Conservation (phyloP, 176 grass and related monocot genomes). For the Oryza coarctata region DNA sequence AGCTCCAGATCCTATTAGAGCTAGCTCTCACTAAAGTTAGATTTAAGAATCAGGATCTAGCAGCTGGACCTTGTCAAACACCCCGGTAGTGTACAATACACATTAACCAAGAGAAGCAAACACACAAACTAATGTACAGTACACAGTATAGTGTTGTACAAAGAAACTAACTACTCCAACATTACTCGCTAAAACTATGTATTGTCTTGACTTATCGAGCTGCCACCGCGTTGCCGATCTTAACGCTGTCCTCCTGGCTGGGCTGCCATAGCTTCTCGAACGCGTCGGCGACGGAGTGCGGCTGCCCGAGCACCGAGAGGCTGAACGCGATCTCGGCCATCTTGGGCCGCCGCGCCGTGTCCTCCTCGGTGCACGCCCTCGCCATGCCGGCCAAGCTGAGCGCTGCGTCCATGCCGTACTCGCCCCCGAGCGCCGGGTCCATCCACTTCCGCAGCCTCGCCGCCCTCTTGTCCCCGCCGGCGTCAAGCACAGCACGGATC, state of each 20-base stretch:
- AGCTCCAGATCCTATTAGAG: too few species aligned
- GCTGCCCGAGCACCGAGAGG: slow-evolving; percentile 51
- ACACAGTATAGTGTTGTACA: not conserved
- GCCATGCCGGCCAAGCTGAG: slow-evolving; percentile 54
- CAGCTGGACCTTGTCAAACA: too few species aligned
- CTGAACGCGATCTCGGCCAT: slow-evolving; percentile 62
- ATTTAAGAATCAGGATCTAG: too few species aligned
- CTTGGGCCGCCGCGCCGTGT: slow-evolving; percentile 43
- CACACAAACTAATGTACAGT: not conserved
- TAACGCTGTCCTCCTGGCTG: slow-evolving; percentile 49
- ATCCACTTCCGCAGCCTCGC: slow-evolving; percentile 56
- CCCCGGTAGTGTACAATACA: not conserved
- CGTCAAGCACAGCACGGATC: slow-evolving; percentile 46
- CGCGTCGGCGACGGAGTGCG: slow-evolving; percentile 24
- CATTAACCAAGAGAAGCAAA: not conserved
- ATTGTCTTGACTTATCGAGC: slow-evolving; percentile 12
- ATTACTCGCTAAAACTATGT: not conserved
- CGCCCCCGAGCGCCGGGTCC: slow-evolving; percentile 48
- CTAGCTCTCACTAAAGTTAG: too few species aligned
- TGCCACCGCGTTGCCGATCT: slow-evolving; percentile 35
- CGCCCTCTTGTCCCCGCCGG: slow-evolving; percentile 37
- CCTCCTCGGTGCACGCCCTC: slow-evolving; percentile 61
- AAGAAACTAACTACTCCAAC: too few species aligned
- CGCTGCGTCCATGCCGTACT: slow-evolving; percentile 42
- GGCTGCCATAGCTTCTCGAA: slow-evolving; percentile 53